Evolutionary conservation across 345 rosid species (phyloP), one percentile per base, ranked within the genome.

Genomic region (Ceriops zippeliana): DNA sequence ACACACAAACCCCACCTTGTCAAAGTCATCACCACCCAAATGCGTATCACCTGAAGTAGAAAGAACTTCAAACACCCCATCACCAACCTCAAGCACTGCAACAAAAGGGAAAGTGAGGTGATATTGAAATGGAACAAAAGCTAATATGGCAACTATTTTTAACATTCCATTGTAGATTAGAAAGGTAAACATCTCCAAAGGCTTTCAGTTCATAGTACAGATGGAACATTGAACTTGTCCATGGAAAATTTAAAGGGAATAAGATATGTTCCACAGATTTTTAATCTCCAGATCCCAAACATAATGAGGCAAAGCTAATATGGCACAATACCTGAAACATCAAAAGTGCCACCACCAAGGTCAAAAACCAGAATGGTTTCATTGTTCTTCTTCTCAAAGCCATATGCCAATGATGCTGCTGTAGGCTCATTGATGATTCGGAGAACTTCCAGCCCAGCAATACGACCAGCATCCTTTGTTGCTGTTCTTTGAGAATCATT

Each of bases 271-370:
- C 15, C 1, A 1, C 46, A 38, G n/a, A 52, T 22, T 7, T 19
- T 0, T 52, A 17, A 52, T 52, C 7, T 6, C 56, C 7, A 1
- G 0, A 1, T 1, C 57, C 6, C 11, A 19, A 2, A 52, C 2
- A 20, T 0, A 16, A n/a, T 2, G 3, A n/a, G 20, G 27, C 21
- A 21, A 0, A 21, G 15, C 3, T 17, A 22, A 22, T 22, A 22
- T 22, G 24, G 24, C 20, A 49, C 8, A 24, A 37, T 78, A 95
- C 99, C 99, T 89, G 99, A 95, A 62, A 95, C 99, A 75, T 95
- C 99, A 72, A 95, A 95, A 30, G 98, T 95, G 75, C 99, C 99
- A 80, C 98, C 97, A 71, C 98, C 98, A 77, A 93, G 98, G 83
- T 95, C 99, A 84, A 95, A 90, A 0, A 95, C 99, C 42, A 91